A percentile compares a stretch with the other conserved stretches of the same genome.
Evolutionary conservation across 192 early-diverging fungal species (phyloP).

Genomic region (Rhizoclosmatium globosum): DNA sequence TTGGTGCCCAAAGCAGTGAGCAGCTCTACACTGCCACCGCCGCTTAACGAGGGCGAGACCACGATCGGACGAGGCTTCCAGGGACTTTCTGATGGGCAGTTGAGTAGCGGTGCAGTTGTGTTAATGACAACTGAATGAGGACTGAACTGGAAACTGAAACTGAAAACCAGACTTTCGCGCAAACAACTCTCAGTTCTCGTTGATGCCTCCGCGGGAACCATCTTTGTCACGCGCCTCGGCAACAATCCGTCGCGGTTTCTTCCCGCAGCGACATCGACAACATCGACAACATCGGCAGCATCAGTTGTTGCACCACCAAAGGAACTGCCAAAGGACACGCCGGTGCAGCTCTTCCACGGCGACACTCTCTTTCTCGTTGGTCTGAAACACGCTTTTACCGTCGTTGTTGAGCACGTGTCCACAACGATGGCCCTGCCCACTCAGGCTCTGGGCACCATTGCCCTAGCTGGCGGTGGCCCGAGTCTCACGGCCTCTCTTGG

Average conservation of each 20-base stretch:
- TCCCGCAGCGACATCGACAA: not conserved
- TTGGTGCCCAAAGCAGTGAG: not conserved
- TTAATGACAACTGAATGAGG: too few relatives aligned
- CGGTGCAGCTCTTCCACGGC: slow-evolving; percentile 14
- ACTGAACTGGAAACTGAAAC: not conserved
- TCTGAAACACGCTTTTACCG: not conserved
- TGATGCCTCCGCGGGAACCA: not conserved
- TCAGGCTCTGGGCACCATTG: not conserved
- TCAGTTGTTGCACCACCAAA: not conserved
- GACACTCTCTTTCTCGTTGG: slow-evolving; percentile 24
- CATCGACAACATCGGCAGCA: not conserved
- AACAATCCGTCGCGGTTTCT: slow-evolving; percentile 5
- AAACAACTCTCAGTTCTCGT: slow-evolving; percentile 7
- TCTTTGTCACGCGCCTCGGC: slow-evolving; percentile 9
- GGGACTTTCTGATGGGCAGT: slow-evolving; percentile 1
- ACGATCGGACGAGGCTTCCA: slow-evolving; percentile 11
- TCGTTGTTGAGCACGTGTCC: not conserved
- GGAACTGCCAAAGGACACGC: slow-evolving; percentile 1
- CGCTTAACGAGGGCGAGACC: slow-evolving; percentile 10
- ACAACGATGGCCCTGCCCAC: not conserved
- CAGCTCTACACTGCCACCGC: not conserved
- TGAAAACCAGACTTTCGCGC: slow-evolving; percentile 21
- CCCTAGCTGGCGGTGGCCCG: not conserved
- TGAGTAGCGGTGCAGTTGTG: not conserved
- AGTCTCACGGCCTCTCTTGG: not conserved